phyloP scores from a whole-genome alignment of 2,329 filamentous ascomycete genomes.

The Thelonectria rubi region DNA sequence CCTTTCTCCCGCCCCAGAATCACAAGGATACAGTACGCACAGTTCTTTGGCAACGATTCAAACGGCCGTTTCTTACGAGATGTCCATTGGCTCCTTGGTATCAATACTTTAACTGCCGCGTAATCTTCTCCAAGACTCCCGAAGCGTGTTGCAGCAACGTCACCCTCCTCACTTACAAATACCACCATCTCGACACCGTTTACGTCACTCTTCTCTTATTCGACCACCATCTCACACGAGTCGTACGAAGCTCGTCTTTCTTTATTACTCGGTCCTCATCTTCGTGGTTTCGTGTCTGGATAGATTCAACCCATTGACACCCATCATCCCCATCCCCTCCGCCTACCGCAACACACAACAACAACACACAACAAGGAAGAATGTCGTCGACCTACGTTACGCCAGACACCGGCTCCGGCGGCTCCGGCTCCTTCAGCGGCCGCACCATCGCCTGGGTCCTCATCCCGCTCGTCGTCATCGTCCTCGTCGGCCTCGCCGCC shows the following conservation, averaged over 20 bases:
- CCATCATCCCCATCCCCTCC: background rate
- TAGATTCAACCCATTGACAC: background rate
- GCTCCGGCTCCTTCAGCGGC: slow-evolving; percentile 47
- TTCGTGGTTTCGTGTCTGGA: background rate
- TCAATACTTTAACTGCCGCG: background rate
- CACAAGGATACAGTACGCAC: too few species aligned
- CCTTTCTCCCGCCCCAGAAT: background rate
- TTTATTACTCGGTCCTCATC: background rate
- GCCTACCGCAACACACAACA: too few species aligned
- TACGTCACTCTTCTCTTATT: slow-evolving; percentile 3
- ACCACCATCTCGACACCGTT: background rate
- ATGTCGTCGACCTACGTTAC: slow-evolving; percentile 10
- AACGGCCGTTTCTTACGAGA: background rate
- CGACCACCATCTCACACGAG: background rate
- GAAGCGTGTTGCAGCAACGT: too few species aligned
- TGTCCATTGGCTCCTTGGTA: background rate
- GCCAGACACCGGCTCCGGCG: slow-evolving; percentile 19
- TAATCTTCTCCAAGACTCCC: background rate
- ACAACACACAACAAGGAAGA: too few species aligned
- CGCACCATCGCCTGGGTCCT: slow-evolving; percentile 67
- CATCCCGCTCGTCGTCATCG: slow-evolving; percentile 57
- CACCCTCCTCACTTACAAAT: too few species aligned
- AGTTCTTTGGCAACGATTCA: too few species aligned
- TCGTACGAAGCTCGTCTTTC: background rate
- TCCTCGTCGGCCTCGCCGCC: slow-evolving; percentile 50